phyloP scores from a whole-genome alignment of 129 eudicot species.

The Pittosporum tobira region DNA sequence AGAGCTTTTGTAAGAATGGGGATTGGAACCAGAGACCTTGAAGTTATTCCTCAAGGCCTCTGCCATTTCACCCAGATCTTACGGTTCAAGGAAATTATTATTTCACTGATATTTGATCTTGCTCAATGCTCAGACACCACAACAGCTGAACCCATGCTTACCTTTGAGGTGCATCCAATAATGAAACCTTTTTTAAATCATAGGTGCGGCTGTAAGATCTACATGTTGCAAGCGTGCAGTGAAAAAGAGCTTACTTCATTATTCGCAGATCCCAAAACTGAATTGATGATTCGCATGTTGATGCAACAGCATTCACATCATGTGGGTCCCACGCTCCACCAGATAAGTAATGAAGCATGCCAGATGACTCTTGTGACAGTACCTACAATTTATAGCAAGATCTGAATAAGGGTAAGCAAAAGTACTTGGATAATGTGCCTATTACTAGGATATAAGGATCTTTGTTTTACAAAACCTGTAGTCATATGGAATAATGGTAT shows the following conservation, averaged over 20 bases:
- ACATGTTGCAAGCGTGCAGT: conserved; percentile 1
- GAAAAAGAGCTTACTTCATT: conserved; percentile 64
- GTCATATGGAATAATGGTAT: background rate
- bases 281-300: conserved; percentile 79
- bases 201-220: background rate
- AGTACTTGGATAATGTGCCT: conserved; percentile 15
- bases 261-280: conserved; percentile 91
- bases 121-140: background rate
- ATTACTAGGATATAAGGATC: background rate
- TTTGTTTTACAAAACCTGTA: background rate
- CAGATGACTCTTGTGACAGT: conserved; percentile 87
- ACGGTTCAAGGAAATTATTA: too few relatives aligned
- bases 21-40: too few relatives aligned
- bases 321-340: conserved; percentile 99
- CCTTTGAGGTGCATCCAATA: background rate
- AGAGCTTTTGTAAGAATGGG: too few relatives aligned
- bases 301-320: conserved; percentile 65
- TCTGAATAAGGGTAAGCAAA: conserved; percentile 50
- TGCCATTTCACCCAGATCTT: too few relatives aligned
- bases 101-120: background rate
- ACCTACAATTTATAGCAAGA: conserved; percentile 56
- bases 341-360: conserved; percentile 75
- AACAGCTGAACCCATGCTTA: background rate
- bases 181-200: background rate
- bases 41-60: too few relatives aligned